These are phyloP conservation scores for Pythium folliculosum DNA, from an alignment of 352 stramenopile genomes.

Conservation along the genomic window DNA sequence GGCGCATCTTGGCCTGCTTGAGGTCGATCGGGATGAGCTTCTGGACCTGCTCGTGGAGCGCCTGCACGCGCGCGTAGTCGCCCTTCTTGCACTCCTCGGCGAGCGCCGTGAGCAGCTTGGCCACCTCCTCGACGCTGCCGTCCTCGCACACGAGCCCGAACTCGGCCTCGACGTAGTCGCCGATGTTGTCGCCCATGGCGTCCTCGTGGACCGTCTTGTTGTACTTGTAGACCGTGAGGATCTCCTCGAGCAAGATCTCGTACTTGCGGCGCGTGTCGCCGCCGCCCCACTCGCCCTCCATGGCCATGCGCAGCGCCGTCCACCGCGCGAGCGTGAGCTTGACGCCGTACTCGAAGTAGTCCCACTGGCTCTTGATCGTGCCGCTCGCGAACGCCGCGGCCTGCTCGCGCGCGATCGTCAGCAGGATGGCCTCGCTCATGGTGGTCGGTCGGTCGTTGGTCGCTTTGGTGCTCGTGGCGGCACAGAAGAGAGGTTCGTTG, in stretches of 20 bases:
- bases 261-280: slow-evolving; percentile 82
- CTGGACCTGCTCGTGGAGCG: slow-evolving; percentile 72
- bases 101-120: slow-evolving; percentile 61
- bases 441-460: not conserved
- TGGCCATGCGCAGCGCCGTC: slow-evolving; percentile 83
- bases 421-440: slow-evolving; percentile 60
- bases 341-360: slow-evolving; percentile 83
- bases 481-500: not conserved
- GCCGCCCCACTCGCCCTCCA: slow-evolving; percentile 83
- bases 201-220: slow-evolving; percentile 69
- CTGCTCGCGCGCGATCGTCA: slow-evolving; percentile 56
- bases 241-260: slow-evolving; percentile 78
- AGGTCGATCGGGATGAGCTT: slow-evolving; percentile 79
- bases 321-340: slow-evolving; percentile 78
- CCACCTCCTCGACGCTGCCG: slow-evolving; percentile 70
- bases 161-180: slow-evolving; percentile 70
- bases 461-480: not conserved
- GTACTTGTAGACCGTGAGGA: slow-evolving; percentile 82
- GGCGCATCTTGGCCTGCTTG: slow-evolving; percentile 68
- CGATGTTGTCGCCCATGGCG: slow-evolving; percentile 71
- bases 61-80: slow-evolving; percentile 66
- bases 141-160: slow-evolving; percentile 83
- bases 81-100: slow-evolving; percentile 80
- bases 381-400: slow-evolving; percentile 48
- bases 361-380: slow-evolving; percentile 75